Evolutionary conservation across 805 yeast genomes (phyloP), one percentile per base, ranked within the genome.

Genomic region (Pichia gijzeniarum): DNA sequence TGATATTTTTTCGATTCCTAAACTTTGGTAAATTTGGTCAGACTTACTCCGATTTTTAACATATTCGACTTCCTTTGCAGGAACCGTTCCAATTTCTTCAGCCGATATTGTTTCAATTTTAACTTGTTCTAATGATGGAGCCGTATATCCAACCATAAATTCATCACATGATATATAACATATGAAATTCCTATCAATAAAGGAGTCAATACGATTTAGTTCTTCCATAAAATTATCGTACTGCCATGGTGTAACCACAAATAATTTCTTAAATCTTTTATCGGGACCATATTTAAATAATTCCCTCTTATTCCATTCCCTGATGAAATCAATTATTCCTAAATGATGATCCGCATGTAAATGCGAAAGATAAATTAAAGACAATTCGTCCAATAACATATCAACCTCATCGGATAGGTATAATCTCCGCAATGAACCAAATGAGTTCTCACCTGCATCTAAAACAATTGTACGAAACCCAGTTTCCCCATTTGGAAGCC

Each of bases 311-410:
- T 63, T 58, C 95, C 97, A 90, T 51, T 77, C 79, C 33, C 71
- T 69, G 22, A 93, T 69, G 3, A 93, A 62, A 5, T 87, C 74
- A 8, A 84, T 66, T 5, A 85, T 70, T 0, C 99, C 99, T 35
- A 93, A 67, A 62, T 91, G 97, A 61, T 93, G 99, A 61, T 93
- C 99, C 0, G 98, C 99, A 64, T 93, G 99, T 55, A 91, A 69
- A 69, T 93, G 99, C 54, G 95, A 84, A 44, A 93, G 67, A 56
- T 77, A 85, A 18, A 91, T 68, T 44, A 86, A 47, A 28, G 74
- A 67, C 47, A 90, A 64, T 55, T 90, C 95, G 35, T 64, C 52
- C 50, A 90, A 70, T 2, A 84, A 36, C 43, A 20, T 38, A 2
- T 57, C 55, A 2, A 69, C 51, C 16, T 72, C 72, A 1, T 66